Conservation (phyloP, 371 early-diverging fungal genomes). For the Lichtheimia ramosa region DNA sequence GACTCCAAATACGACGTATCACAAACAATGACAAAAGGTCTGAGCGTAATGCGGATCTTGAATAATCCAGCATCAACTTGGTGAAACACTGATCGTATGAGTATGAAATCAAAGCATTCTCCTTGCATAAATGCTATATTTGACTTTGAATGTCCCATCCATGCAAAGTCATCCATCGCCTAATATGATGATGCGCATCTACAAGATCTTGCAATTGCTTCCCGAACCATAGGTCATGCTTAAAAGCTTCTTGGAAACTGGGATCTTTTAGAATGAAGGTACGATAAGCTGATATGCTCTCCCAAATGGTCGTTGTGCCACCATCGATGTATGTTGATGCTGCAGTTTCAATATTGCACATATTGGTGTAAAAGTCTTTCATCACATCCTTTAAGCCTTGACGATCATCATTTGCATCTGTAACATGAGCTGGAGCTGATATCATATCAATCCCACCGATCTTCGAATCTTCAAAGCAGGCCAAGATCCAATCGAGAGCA, state of each 20-base stretch:
- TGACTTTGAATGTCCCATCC: slow-evolving; percentile 67
- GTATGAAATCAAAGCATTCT: slow-evolving; percentile 67
- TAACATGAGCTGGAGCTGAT: slow-evolving; percentile 53
- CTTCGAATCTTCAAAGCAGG: slow-evolving; percentile 67
- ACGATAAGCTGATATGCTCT: slow-evolving; percentile 68
- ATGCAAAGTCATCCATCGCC: slow-evolving; percentile 68
- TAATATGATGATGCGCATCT: slow-evolving; percentile 65
- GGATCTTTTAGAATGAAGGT: slow-evolving; percentile 68
- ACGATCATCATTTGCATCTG: slow-evolving; percentile 42
- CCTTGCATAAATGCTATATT: slow-evolving; percentile 49
- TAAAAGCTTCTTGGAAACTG: slow-evolving; percentile 64
- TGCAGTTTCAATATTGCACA: slow-evolving; percentile 67
- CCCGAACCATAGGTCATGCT: slow-evolving; percentile 64
- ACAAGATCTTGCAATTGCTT: slow-evolving; percentile 69
- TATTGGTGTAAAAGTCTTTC: slow-evolving; percentile 60
- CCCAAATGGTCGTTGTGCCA: slow-evolving; percentile 67
- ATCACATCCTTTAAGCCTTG: slow-evolving; percentile 70
- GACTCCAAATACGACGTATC: slow-evolving; percentile 60
- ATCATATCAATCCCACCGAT: slow-evolving; percentile 69
- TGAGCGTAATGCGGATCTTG: slow-evolving; percentile 69
- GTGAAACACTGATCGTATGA: slow-evolving; percentile 67
- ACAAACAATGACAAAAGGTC: slow-evolving; percentile 64
- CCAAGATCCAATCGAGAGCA: slow-evolving; percentile 57
- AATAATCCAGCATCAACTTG: slow-evolving; percentile 62
- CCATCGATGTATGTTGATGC: slow-evolving; percentile 72